These are phyloP conservation scores for Arthroderma sp. DNA, from an alignment of 2,329 filamentous ascomycete genomes.

Conservation along the genomic window DNA sequence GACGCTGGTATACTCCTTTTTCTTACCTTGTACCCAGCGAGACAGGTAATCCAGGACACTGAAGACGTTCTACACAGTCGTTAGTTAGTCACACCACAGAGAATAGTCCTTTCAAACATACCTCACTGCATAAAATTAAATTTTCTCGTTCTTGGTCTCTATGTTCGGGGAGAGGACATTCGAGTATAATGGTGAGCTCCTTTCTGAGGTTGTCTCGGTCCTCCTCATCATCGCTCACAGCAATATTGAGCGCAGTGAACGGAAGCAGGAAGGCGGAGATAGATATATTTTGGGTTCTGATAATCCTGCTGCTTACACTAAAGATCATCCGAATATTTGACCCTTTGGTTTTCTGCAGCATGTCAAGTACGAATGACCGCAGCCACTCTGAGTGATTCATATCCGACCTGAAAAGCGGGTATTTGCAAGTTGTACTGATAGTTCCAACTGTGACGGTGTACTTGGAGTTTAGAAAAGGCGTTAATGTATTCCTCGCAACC, in stretches of 20 bases:
- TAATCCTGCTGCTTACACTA: slow-evolving; percentile 64
- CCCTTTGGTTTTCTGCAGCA: slow-evolving; percentile 65
- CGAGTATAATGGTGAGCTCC: slow-evolving; percentile 65
- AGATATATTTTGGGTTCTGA: slow-evolving; percentile 71
- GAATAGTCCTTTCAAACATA: slow-evolving; percentile 28
- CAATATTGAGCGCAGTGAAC: slow-evolving; percentile 70
- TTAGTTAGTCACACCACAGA: slow-evolving; percentile 1
- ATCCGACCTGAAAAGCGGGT: slow-evolving; percentile 62
- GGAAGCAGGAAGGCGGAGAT: slow-evolving; percentile 82
- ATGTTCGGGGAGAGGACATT: slow-evolving; percentile 42
- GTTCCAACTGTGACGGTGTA: slow-evolving; percentile 59
- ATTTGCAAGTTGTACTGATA: slow-evolving; percentile 42
- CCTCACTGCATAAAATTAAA: slow-evolving; percentile 75
- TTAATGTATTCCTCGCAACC: slow-evolving; percentile 64
- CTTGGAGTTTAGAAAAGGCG: slow-evolving; percentile 72
- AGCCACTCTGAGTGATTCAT: slow-evolving; percentile 72
- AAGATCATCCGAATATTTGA: slow-evolving; percentile 66
- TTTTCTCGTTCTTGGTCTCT: slow-evolving; percentile 55
- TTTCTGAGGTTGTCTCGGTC: slow-evolving; percentile 53
- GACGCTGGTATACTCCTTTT: slow-evolving; percentile 33
- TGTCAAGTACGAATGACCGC: slow-evolving; percentile 62
- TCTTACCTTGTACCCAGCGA: slow-evolving; percentile 74
- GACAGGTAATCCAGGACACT: slow-evolving; percentile 82
- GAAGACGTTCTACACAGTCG: slow-evolving; percentile 58
- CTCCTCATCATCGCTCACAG: slow-evolving; percentile 55